phyloP scores from a whole-genome alignment of 257 asterid species.

The Nicotiana otophora region DNA sequence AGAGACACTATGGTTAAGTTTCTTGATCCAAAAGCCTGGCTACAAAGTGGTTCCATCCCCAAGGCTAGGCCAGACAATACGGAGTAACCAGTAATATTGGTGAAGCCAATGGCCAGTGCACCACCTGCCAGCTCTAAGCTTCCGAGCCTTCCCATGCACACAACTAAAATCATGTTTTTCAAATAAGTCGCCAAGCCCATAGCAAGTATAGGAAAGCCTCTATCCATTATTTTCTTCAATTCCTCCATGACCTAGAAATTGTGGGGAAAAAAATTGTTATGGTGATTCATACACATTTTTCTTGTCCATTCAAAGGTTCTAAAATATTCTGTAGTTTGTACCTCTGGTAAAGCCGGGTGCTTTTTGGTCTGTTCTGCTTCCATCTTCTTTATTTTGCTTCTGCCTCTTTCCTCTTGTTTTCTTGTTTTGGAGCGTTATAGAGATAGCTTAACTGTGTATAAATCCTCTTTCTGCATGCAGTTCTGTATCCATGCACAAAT shows the following conservation, averaged over 20 bases:
- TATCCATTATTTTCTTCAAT: slow-evolving; percentile 53
- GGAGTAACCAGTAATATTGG: slow-evolving; percentile 93
- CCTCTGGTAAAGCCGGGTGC: slow-evolving; percentile 57
- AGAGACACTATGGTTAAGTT: slow-evolving; percentile 44
- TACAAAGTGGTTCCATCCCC: slow-evolving; percentile 96
- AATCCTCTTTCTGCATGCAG: slow-evolving; percentile 15
- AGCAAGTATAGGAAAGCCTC: slow-evolving; percentile 63
- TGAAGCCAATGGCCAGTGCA: slow-evolving; percentile 91
- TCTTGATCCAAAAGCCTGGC: slow-evolving; percentile 88
- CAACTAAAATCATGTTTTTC: slow-evolving; percentile 77
- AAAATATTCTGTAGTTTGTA: slow-evolving; percentile 31
- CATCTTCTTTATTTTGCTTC: slow-evolving; percentile 35
- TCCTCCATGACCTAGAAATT: slow-evolving; percentile 60
- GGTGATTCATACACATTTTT: slow-evolving; percentile 5
- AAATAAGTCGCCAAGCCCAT: slow-evolving; percentile 76
- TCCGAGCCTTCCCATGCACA: slow-evolving; percentile 88
- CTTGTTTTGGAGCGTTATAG: slow-evolving; percentile 27
- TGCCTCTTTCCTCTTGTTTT: slow-evolving; percentile 29
- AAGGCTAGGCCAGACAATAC: slow-evolving; percentile 81
- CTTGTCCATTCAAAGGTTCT: slow-evolving; percentile 16
- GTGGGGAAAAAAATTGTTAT: slow-evolving; percentile 1
- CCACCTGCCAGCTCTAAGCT: slow-evolving; percentile 94
- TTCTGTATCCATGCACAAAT: slow-evolving; percentile 33
- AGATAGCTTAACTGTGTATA: slow-evolving; percentile 13
- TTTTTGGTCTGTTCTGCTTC: slow-evolving; percentile 43